phyloP scores from a whole-genome alignment of 495 filamentous ascomycete species.

The Neurospora terricola region DNA sequence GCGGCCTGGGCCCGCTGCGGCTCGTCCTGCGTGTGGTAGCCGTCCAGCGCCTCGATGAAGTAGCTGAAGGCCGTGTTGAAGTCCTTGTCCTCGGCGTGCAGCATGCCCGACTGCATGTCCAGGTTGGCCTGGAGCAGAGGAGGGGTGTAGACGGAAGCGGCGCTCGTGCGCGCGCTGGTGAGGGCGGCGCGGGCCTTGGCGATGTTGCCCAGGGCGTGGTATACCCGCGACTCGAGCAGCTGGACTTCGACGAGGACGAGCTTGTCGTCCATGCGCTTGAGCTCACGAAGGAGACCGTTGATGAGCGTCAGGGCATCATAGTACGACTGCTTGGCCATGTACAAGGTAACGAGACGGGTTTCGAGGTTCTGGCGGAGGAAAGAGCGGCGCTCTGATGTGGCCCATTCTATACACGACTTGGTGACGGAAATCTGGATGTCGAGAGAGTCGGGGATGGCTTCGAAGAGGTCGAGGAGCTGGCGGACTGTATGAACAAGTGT shows the following conservation, averaged over 20 bases:
- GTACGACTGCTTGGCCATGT: conserved; percentile 93
- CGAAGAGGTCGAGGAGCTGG: conserved; percentile 92
- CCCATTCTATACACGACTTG: conserved; percentile 99
- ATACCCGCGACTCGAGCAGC: conserved; percentile 90
- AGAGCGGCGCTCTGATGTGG: conserved; percentile 77
- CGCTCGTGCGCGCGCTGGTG: conserved; percentile 86
- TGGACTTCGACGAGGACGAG: conserved; percentile 98
- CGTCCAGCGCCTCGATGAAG: conserved; percentile 97
- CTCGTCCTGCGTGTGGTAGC: conserved; percentile 89
- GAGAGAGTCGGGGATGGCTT: conserved; percentile 81
- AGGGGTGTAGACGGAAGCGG: conserved; percentile 93
- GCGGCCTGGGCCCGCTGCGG: conserved; percentile 75
- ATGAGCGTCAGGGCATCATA: conserved; percentile 95
- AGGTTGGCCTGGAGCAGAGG: conserved; percentile 90
- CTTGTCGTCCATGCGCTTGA: conserved; percentile 98
- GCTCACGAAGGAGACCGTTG: conserved; percentile 86
- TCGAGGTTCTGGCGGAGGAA: conserved; percentile 98
- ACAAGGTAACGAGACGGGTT: conserved; percentile 83
- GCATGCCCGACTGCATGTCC: conserved; percentile 98
- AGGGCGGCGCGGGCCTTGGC: conserved; percentile 92
- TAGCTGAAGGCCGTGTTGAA: conserved; percentile 98
- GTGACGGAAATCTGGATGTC: conserved; percentile 90
- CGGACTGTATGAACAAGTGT: conserved; percentile 53
- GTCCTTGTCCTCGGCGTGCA: conserved; percentile 96
- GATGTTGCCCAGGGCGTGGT: conserved; percentile 94